phyloP scores from a whole-genome alignment of 192 early-diverging fungal genomes.

The Phycomyces blakesleeanus region DNA sequence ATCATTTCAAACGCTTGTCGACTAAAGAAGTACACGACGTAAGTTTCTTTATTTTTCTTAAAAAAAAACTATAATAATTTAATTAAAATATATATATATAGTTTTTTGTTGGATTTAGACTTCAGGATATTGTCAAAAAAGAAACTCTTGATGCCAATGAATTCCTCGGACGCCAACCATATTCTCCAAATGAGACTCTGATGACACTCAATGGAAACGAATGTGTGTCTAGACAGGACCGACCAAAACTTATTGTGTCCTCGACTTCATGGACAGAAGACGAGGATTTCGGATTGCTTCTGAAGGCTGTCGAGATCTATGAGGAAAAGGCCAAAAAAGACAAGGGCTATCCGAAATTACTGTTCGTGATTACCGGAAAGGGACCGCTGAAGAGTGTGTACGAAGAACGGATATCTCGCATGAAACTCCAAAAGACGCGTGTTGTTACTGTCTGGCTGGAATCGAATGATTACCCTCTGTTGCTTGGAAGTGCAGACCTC shows the following conservation, averaged over 20 bases:
- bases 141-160: constrained; percentile 33
- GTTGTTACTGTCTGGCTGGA: constrained; percentile 81
- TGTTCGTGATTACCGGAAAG: constrained; percentile 90
- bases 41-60: background rate
- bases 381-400: constrained; percentile 78
- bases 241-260: constrained; percentile 81
- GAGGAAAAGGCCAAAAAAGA: constrained; percentile 35
- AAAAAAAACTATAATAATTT: too few species aligned
- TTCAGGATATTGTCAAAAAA: constrained; percentile 41
- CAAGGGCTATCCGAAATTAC: constrained; percentile 47
- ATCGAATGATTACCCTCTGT: constrained; percentile 76
- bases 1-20: constrained; percentile 66
- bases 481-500: constrained; percentile 89
- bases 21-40: background rate
- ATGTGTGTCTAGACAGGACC: constrained; percentile 30
- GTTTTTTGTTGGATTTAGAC: constrained; percentile 40
- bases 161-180: constrained; percentile 28
- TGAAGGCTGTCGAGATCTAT: constrained; percentile 61
- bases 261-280: constrained; percentile 95
- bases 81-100: constrained; percentile 4
- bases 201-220: constrained; percentile 1
- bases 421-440: constrained; percentile 48
- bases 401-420: constrained; percentile 54
- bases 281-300: constrained; percentile 87
- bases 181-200: too few species aligned